Conservation (phyloP, 768 basidiomycete genomes). For the Hortiboletus campestris region DNA sequence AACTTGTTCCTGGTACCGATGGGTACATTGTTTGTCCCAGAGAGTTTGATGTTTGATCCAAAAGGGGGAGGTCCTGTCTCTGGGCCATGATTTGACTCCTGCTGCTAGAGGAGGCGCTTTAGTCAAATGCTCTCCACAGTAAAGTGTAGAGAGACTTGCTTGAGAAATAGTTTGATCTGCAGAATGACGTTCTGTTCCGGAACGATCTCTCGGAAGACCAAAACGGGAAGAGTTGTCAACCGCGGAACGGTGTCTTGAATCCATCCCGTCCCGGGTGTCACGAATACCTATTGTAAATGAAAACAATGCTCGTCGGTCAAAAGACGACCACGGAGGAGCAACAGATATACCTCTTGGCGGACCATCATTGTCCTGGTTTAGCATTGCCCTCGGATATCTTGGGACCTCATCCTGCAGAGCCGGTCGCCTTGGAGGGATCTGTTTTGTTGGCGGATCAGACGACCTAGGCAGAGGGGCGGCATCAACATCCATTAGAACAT, state of each 20-base stretch:
- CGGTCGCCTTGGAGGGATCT: slow-evolving; percentile 14
- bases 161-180: slow-evolving; percentile 16
- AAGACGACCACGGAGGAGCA: not conserved
- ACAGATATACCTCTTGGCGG: slow-evolving; percentile 11
- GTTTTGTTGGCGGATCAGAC: slow-evolving; percentile 18
- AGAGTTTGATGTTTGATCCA: slow-evolving; percentile 26
- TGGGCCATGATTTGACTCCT: slow-evolving; percentile 19
- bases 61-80: slow-evolving; percentile 13
- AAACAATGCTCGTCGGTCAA: not conserved
- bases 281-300: slow-evolving; percentile 8
- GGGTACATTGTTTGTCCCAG: slow-evolving; percentile 34
- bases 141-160: slow-evolving; percentile 12
- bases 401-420: slow-evolving; percentile 27
- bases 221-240: slow-evolving; percentile 18
- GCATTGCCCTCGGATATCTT: slow-evolving; percentile 39
- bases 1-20: slow-evolving; percentile 30
- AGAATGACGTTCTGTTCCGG: slow-evolving; percentile 16
- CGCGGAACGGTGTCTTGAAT: slow-evolving; percentile 17
- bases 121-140: not conserved
- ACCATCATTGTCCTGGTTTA: slow-evolving; percentile 23
- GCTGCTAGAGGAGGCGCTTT: not conserved
- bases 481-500: slow-evolving; percentile 29
- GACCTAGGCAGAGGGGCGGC: slow-evolving; percentile 20
- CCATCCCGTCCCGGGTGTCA: slow-evolving; percentile 19
- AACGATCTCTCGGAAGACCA: slow-evolving; percentile 18